Conservation (phyloP, 306 rosid species). For the Luffa acutangula region DNA sequence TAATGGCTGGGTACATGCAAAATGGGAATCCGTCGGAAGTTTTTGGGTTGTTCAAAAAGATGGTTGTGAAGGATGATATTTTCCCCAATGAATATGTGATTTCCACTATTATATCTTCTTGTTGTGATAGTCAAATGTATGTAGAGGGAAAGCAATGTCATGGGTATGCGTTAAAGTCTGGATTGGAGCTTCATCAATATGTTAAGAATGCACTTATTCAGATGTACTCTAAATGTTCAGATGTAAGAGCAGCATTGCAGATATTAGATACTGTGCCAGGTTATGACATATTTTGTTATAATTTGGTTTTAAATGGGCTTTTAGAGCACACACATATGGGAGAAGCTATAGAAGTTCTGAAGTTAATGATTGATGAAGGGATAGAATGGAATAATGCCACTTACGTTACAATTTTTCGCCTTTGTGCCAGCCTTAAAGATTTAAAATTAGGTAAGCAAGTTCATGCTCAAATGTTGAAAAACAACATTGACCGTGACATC, state of each 20-base stretch:
- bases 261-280: conserved; percentile 11
- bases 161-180: conserved; percentile 9
- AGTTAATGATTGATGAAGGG: conserved; percentile 2
- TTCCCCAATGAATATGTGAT: conserved; percentile 11
- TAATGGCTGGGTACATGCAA: conserved; percentile 16
- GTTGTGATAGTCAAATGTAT: background rate
- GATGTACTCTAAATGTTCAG: conserved; percentile 9
- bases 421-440: conserved; percentile 12
- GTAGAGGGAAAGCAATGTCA: conserved; percentile 11
- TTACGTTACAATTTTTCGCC: conserved; percentile 9
- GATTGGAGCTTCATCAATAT: conserved; percentile 16
- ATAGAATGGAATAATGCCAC: conserved; percentile 9
- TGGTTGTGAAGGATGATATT: background rate
- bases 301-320: conserved; percentile 13
- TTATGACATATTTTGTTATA: conserved; percentile 12
- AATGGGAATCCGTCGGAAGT: conserved; percentile 1
- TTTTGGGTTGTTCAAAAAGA: conserved; percentile 1
- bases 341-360: conserved; percentile 5
- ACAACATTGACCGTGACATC: background rate
- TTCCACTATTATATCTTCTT: conserved; percentile 7
- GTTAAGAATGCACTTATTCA: conserved; percentile 13
- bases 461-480: conserved; percentile 16
- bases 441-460: conserved; percentile 10
- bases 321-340: background rate
- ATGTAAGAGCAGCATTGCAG: conserved; percentile 9